Conservation (phyloP, 495 filamentous ascomycete genomes). For the Thermochaetoides thermophila region DNA sequence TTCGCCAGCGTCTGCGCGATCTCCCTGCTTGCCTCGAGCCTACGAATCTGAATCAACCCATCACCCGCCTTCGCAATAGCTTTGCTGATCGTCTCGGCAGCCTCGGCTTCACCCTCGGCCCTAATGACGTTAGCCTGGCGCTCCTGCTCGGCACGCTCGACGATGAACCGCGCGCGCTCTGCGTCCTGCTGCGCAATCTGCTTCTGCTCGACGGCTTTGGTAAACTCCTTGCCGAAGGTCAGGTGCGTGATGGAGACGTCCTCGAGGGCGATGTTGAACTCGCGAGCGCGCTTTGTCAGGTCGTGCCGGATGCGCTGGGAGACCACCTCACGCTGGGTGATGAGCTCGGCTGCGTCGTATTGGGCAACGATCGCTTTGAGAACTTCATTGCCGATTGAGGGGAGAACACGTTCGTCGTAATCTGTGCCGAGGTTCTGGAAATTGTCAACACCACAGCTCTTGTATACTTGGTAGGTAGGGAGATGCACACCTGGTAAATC, state of each 20-base stretch:
- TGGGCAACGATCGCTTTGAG: conserved; percentile 98
- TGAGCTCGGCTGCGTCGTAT: conserved; percentile 97
- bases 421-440: conserved; percentile 67
- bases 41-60: conserved; percentile 85
- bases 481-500: conserved; percentile 77
- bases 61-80: conserved; percentile 85
- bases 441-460: too few relatives aligned
- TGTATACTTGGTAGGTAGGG: too few relatives aligned
- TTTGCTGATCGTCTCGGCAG: conserved; percentile 83
- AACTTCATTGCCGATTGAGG: conserved; percentile 99
- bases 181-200: conserved; percentile 99
- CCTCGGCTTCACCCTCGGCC: conserved; percentile 93
- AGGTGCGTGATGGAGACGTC: conserved; percentile 99
- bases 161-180: conserved; percentile 91
- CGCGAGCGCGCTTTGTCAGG: conserved; percentile 83
- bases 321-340: conserved; percentile 96
- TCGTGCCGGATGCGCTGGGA: conserved; percentile 89
- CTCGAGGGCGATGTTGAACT: conserved; percentile 99
- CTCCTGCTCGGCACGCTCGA: conserved; percentile 98
- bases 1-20: conserved; percentile 78
- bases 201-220: conserved; percentile 96
- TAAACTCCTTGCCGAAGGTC: conserved; percentile 99
- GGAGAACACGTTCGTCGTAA: conserved; percentile 98
- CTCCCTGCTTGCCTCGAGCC: conserved; percentile 93
- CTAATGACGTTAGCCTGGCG: conserved; percentile 95